phyloP scores from a whole-genome alignment of 768 basidiomycete species.

The Neoboletus magnificus region DNA sequence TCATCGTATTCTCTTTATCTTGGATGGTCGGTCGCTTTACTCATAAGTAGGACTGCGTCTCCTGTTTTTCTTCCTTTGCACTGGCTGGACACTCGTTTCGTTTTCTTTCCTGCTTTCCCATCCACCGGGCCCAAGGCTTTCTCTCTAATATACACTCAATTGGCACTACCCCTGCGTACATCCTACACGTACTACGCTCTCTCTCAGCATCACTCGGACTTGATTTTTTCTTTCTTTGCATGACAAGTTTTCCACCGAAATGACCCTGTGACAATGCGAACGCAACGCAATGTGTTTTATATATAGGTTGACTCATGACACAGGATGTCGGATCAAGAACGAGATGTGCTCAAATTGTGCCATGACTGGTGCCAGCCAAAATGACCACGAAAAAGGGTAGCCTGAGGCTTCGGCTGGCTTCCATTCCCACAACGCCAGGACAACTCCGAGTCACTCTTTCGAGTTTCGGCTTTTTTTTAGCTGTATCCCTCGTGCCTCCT shows the following conservation, averaged over 20 bases:
- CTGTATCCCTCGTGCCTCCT: neutral
- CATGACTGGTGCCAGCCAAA: neutral
- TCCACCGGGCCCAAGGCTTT: neutral
- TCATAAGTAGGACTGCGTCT: neutral
- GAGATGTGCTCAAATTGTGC: no score
- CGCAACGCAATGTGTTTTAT: constrained; percentile 6
- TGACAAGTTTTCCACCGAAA: neutral
- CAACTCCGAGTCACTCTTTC: neutral
- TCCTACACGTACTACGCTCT: neutral
- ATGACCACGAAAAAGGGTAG: neutral
- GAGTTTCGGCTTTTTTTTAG: neutral
- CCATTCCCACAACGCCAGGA: neutral
- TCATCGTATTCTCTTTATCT: constrained; percentile 2
- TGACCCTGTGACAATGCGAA: constrained; percentile 4
- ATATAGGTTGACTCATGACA: neutral
- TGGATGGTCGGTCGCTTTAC: constrained; percentile 4
- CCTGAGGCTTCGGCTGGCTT: neutral
- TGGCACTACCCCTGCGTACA: neutral
- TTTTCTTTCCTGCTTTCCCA: neutral
- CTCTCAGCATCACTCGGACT: constrained; percentile 6
- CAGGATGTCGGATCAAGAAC: no score
- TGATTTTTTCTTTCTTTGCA: neutral
- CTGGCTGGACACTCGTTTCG: constrained; percentile 13
- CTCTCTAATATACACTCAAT: neutral
- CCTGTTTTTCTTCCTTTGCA: neutral